phyloP scores from a whole-genome alignment of 805 yeast species.

The Sugiyamaella americana region DNA sequence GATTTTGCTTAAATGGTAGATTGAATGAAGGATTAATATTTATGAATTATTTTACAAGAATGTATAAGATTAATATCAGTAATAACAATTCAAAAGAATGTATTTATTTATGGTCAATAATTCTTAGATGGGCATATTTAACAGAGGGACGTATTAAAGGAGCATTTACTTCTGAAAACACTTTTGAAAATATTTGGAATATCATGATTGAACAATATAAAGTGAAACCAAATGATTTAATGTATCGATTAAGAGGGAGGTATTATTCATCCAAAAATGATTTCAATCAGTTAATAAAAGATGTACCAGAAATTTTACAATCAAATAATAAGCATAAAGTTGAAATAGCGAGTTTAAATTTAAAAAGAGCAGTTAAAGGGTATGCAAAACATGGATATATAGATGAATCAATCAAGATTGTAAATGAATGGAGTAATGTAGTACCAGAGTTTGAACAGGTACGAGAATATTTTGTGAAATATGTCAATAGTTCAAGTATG shows the following conservation, averaged over 20 bases:
- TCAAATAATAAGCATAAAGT: constrained; percentile 4
- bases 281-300: constrained; percentile 1
- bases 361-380: constrained; percentile 5
- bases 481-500: constrained; percentile 4
- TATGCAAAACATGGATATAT: constrained; percentile 5
- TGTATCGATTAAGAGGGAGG: constrained; percentile 10
- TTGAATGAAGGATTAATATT: constrained; percentile 23
- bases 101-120: constrained; percentile 21
- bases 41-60: constrained; percentile 12
- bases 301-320: constrained; percentile 1
- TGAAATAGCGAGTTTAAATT: constrained; percentile 1
- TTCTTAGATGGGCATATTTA: constrained; percentile 20
- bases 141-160: constrained; percentile 3
- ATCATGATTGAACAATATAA: constrained; percentile 2
- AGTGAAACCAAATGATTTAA: constrained; percentile 8
- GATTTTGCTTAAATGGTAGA: constrained; percentile 24
- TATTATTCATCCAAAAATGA: neutral
- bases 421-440: neutral
- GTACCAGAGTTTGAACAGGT: constrained; percentile 1
- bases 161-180: constrained; percentile 8
- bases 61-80: constrained; percentile 19
- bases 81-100: constrained; percentile 10
- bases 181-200: constrained; percentile 11
- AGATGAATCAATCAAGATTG: constrained; percentile 1
- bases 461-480: neutral